Base-by-base conservation (phyloP, 2,329 filamentous ascomycete genomes). In the Colletotrichum endophyticum region DNA sequence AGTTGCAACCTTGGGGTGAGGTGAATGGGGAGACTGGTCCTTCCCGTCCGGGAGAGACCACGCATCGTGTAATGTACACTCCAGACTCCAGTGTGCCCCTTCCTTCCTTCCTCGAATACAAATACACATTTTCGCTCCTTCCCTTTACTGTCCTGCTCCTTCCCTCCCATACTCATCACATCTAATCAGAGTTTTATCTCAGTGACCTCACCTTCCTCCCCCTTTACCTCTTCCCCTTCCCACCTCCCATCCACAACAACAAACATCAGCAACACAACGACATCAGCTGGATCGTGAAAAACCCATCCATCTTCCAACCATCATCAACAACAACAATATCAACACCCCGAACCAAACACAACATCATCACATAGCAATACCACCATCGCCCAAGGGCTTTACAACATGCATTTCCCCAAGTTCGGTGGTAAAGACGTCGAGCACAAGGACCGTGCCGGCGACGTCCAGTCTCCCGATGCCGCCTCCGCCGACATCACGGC, bases 381-480 rank as follows among this genome's bases (percentile, higher is more conserved):
- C 59, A 36, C 30, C 59, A 22, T 63, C 12, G 59, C 28, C 59
- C 75, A 64, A 57, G 34, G 44, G 44, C 44, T 5, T 13, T 22
- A 22, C 44, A 25, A 13, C 8, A 77, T 77, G 75, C 72, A 72
- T 44, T 75, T 77, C 72, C 72, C 66, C 56, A 77, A 77, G 39
- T 44, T 75, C 62, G 74, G 74, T 62, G 70, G 70, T 49, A 76
- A 73, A 39, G 59, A 71, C 39, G 74, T 76, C 34, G 74, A 76
- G 59, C 74, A 76, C 49, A 53, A 76, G 57, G 74, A 76, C 28
- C 59, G 59, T n/a, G 36, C 64, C 15, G 64, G 73, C 12, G 32
- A 72, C 5, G 56, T 30, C 56, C 56, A 59, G 22, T 30, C 62
- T 30, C 39, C 59, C 22, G 27, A 57, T 32, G 32, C 73, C 19